These are phyloP conservation scores for Eutypella sp. DNA, from an alignment of 2,329 filamentous ascomycete genomes.

Conservation along the genomic window DNA sequence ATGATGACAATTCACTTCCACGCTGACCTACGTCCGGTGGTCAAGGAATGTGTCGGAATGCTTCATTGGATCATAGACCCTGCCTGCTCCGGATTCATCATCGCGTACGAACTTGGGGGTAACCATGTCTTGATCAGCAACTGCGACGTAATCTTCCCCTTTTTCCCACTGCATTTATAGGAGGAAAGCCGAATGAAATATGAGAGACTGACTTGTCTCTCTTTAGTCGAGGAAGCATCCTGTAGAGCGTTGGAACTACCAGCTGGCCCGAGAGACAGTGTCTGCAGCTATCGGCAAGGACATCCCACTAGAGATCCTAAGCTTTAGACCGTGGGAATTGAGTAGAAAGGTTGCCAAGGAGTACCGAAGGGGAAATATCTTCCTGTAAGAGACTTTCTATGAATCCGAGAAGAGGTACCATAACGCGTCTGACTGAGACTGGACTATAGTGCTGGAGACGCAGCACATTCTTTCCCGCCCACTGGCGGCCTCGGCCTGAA, in stretches of 20 bases:
- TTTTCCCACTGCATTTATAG: neutral
- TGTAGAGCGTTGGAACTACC: slow-evolving; percentile 29
- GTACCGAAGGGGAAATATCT: slow-evolving; percentile 31
- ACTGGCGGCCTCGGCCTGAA: slow-evolving; percentile 29
- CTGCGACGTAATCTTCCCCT: slow-evolving; percentile 30
- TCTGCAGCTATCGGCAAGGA: slow-evolving; percentile 27
- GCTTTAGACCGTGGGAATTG: slow-evolving; percentile 36
- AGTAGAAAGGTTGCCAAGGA: slow-evolving; percentile 35
- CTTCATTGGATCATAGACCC: slow-evolving; percentile 41
- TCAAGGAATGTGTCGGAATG: slow-evolving; percentile 35
- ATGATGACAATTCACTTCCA: slow-evolving; percentile 45
- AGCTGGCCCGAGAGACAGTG: slow-evolving; percentile 27
- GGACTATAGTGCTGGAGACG: slow-evolving; percentile 18
- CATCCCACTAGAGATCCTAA: slow-evolving; percentile 32
- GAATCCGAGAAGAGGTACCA: neutral
- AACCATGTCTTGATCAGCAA: slow-evolving; percentile 41
- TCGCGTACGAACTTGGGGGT: slow-evolving; percentile 35
- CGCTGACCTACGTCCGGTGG: slow-evolving; percentile 32
- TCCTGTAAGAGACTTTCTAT: slow-evolving; percentile 24
- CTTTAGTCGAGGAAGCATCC: slow-evolving; percentile 28
- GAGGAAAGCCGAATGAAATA: neutral
- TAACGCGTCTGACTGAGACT: neutral
- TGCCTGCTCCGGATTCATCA: slow-evolving; percentile 37
- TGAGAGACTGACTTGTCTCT: neutral
- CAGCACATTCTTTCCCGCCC: slow-evolving; percentile 29